These are phyloP conservation scores for Lomentospora prolificans DNA, from an alignment of 2,329 filamentous ascomycete genomes.

Conservation along the genomic window DNA sequence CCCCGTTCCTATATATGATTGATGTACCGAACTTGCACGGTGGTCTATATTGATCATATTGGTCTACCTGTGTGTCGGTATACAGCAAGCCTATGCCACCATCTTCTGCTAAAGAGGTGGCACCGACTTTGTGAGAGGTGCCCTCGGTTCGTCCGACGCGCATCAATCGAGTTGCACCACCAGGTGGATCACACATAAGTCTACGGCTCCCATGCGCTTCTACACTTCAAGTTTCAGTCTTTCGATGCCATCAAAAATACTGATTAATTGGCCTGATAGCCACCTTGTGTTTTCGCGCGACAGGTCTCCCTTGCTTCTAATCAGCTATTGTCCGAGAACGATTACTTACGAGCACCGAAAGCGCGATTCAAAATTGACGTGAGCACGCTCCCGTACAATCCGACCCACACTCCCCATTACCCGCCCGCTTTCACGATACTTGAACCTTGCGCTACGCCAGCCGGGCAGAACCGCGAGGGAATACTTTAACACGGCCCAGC, in stretches of 20 bases:
- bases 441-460: neutral
- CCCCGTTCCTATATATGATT: neutral
- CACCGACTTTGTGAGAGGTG: slow-evolving; percentile 3
- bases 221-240: slow-evolving; percentile 2
- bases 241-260: neutral
- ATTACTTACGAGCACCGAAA: too few relatives aligned
- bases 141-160: slow-evolving; percentile 1
- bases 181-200: slow-evolving; percentile 4
- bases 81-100: slow-evolving; percentile 5
- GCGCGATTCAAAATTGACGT: neutral
- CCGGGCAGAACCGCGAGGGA: neutral
- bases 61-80: neutral
- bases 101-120: neutral
- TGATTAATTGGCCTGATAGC: neutral
- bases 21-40: neutral
- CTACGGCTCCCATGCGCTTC: neutral
- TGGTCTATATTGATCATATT: neutral
- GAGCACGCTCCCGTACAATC: neutral
- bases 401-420: neutral
- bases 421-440: neutral
- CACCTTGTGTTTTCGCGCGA: neutral
- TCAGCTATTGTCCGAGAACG: neutral
- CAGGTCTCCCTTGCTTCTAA: neutral
- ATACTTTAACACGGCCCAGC: neutral
- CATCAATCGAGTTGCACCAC: slow-evolving; percentile 7